Percentiles rank a stretch among this genome's conserved stretches.
phyloP scores from a whole-genome alignment of 208 protist genomes.

The Vickermania spadyakhi region DNA sequence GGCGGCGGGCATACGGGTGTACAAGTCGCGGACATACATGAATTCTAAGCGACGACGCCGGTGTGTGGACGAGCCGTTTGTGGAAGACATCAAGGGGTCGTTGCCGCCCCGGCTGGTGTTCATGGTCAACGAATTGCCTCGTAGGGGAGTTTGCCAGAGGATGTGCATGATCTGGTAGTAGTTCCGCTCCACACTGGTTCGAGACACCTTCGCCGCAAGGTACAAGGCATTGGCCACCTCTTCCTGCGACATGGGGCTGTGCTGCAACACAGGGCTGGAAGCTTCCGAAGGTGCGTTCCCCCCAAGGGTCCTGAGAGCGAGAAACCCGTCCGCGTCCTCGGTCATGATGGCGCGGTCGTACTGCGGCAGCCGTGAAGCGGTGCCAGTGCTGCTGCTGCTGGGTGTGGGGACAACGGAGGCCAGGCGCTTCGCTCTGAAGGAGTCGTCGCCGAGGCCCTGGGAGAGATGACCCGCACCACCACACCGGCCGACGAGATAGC shows the following conservation, averaged over 20 bases:
- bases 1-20: not conserved
- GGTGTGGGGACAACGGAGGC: not conserved
- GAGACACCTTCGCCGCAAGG: not conserved
- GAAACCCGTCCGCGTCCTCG: too few species aligned
- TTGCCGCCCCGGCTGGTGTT: not conserved
- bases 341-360: not conserved
- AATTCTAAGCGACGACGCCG: not conserved
- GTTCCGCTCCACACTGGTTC: not conserved
- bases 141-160: not conserved
- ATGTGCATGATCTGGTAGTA: not conserved
- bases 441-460: not conserved
- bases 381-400: not conserved
- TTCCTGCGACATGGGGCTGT: not conserved
- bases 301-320: not conserved
- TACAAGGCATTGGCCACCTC: not conserved
- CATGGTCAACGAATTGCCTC: not conserved
- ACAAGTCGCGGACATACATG: not conserved
- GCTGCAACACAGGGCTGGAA: not conserved
- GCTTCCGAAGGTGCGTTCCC: not conserved
- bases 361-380: not conserved
- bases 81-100: not conserved
- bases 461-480: not conserved
- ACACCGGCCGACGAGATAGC: not conserved
- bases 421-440: not conserved
- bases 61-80: not conserved